phyloP scores from a whole-genome alignment of 139 green algal genomes.

The Chlorella sorokiniana region DNA sequence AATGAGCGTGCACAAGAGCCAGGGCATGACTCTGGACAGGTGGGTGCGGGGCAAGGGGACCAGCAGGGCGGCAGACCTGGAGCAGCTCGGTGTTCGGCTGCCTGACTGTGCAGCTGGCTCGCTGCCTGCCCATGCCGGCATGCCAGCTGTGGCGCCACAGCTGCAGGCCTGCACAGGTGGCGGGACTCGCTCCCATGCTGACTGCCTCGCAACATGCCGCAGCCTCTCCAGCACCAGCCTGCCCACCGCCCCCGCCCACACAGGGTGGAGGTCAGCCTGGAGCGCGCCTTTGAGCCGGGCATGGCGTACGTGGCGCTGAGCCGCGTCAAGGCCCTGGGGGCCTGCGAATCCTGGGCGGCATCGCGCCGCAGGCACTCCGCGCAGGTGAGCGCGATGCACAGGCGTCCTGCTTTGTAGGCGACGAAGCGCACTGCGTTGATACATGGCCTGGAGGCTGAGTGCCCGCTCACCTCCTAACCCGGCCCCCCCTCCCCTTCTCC shows the following conservation, averaged over 20 bases:
- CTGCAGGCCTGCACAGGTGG: too few species aligned
- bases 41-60: background rate
- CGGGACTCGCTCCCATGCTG: too few species aligned
- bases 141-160: background rate
- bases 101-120: background rate
- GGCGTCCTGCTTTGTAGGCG: background rate
- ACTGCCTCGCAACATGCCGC: too few species aligned
- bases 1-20: constrained; percentile 73
- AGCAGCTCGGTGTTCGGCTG: background rate
- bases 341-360: constrained; percentile 45
- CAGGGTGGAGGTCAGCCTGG: constrained; percentile 51
- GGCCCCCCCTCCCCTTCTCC: too few species aligned
- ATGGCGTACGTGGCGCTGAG: constrained; percentile 79
- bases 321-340: constrained; percentile 51
- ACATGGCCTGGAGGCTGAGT: too few species aligned
- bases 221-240: too few species aligned
- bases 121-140: background rate
- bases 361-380: constrained; percentile 38
- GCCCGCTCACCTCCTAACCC: too few species aligned
- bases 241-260: background rate
- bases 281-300: constrained; percentile 66
- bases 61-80: background rate
- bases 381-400: constrained; percentile 37
- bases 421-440: background rate
- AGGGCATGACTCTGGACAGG: constrained; percentile 78